Evolutionary conservation across 345 rosid species (phyloP), one percentile per base, ranked within the genome.

Genomic region (Gossypium raimondii): DNA sequence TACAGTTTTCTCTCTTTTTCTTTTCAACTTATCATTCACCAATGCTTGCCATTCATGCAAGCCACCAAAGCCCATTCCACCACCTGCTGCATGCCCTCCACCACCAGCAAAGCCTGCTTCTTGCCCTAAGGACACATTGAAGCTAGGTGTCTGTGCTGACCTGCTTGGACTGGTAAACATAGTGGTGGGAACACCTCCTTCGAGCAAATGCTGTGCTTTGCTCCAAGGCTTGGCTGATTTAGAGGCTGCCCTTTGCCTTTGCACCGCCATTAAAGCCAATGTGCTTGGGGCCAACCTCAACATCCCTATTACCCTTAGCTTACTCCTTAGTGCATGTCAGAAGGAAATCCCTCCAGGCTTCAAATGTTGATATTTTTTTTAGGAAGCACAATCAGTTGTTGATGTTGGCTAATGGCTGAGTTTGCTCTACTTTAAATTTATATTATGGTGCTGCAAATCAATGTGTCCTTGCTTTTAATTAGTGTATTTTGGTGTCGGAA

Each of bases 171-270:
- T 77, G 3, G 84, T 78, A 43, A 76, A 80, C 29, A 45, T 78
- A 38, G 74, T 53, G 0, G 38, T 77, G 1, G 91, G 91, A 43
- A 25, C 78, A 24, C 85, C 88, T 1, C 64, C 88, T 9, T 62
- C 85, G 5, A 77, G 70, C 79, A 59, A 81, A 34, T 89, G 93
- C 81, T 89, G 93, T 48, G 73, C 89, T 11, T 3, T 89, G 77
- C 69, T 89, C 2, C 0, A 25, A 20, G 93, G 91, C 2, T 67
- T 86, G 75, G 85, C 14, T 2, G 85, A 87, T 58, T 8, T 77
- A 68, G 93, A 89, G 52, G 91, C 74, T 60, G 91, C 90, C n/a
- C 11, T 78, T 69, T 89, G 93, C 80, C 81, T 89, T 10, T 89
- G 91, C 84, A 85, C 82, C 25, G 90, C 85, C 53, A 81, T 87